Evolutionary conservation across 805 yeast genomes (phyloP), one percentile per base, ranked within the genome.

Genomic region (Komagataella pastoris): DNA sequence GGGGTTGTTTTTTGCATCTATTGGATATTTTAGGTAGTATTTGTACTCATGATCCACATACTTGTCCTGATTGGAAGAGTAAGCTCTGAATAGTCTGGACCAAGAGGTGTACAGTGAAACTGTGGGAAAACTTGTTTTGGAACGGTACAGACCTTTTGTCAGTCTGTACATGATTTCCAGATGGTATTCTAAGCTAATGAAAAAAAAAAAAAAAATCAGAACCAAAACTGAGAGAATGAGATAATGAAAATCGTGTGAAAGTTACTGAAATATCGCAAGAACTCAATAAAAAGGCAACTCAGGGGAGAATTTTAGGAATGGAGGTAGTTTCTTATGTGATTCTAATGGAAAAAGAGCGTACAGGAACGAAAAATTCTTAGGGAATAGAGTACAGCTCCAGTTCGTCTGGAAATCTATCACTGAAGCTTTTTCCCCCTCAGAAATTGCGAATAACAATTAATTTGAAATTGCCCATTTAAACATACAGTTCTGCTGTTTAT

Each of bases 1-100:
- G 10, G 70, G 70, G 49, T 66, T 66, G 23, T 53, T 49, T 21
- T 40, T 53, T 19, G 55, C 57, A 47, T 66, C 69, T 3, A 65
- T 18, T n/a, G 49, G 47, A 49, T 60, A 62, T 19, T 64, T 55
- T 10, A 60, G 46, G 44, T 65, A 65, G 6, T 48, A 30, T 3
- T 30, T 30, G 40, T 30, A 30, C 40, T 30, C 40, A 30, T 30
- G 40, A 30, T 30, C 40, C 14, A 30, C 40, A 14, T 30, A 30
- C 40, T 30, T 12, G 40, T 30, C 6, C 6, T 30, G 40, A 4
- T 30, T 30, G 40, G 40, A 30, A 30, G 40, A 30, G 40, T 30
- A 30, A 8, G n/a, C 3, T 30, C 40, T 8, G 14, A 8, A 30
- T 14, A 30, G 14, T 10, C 14, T 30, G 14, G 2, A 14, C 40